A percentile compares a stretch with the other conserved stretches of the same genome.
phyloP scores from a whole-genome alignment of 176 grass and related monocot genomes.

The Triticum urartu region DNA sequence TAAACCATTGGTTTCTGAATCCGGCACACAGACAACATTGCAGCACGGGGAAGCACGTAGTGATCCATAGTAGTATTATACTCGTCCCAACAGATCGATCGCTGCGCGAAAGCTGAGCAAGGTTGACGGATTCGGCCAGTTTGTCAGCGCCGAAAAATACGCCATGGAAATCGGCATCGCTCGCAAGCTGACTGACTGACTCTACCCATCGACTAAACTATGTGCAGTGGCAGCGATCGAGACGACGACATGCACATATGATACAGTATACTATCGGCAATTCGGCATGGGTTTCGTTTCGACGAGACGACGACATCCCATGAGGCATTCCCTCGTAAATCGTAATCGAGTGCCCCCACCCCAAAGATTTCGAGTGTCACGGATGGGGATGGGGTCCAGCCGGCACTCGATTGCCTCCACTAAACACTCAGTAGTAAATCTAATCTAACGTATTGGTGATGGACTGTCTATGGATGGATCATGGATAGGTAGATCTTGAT shows the following conservation, averaged over 20 bases:
- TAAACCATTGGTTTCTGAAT: neutral
- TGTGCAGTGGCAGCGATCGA: neutral
- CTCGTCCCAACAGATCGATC: neutral
- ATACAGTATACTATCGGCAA: too few species aligned
- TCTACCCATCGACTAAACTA: neutral
- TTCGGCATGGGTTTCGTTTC: too few species aligned
- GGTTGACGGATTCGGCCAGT: neutral
- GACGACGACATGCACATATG: neutral
- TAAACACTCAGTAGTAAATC: neutral
- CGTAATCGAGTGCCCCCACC: conserved; percentile 26
- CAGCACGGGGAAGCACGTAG: neutral
- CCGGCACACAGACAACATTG: neutral
- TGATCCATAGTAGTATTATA: neutral
- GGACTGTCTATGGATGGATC: neutral
- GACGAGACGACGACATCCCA: conserved; percentile 25
- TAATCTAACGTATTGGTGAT: neutral
- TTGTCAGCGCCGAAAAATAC: neutral
- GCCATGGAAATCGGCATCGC: neutral
- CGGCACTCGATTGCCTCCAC: conserved; percentile 38
- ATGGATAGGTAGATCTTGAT: neutral
- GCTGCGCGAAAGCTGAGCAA: neutral
- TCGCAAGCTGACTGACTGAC: neutral
- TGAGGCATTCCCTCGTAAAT: conserved; percentile 30
- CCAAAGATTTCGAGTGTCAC: neutral
- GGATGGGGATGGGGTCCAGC: neutral